Conservation (phyloP, 257 asterid species). For the Rehmannia glutinosa region DNA sequence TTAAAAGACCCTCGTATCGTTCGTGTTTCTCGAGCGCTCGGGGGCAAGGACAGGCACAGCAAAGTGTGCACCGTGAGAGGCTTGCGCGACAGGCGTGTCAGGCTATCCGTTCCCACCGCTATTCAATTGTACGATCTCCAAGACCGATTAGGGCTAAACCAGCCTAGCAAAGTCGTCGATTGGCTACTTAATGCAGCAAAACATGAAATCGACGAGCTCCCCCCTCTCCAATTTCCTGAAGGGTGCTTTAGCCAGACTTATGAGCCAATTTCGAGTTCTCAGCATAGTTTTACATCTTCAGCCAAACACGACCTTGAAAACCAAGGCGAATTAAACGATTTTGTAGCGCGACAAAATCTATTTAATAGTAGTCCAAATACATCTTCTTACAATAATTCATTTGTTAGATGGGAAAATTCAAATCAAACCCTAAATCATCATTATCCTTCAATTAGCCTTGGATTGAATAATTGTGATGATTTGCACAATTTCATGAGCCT, state of each 20-base stretch:
- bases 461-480: constrained; percentile 27
- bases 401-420: constrained; percentile 60
- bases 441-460: constrained; percentile 37
- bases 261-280: too few relatives aligned
- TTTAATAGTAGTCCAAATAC: too few relatives aligned
- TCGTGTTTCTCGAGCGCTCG: constrained; percentile 70
- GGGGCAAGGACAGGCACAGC: constrained; percentile 87
- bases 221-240: constrained; percentile 63
- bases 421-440: constrained; percentile 35
- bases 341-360: constrained; percentile 26
- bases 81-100: constrained; percentile 66
- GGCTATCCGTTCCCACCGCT: constrained; percentile 82
- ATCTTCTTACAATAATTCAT: constrained; percentile 32
- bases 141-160: constrained; percentile 71
- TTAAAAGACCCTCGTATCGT: constrained; percentile 72
- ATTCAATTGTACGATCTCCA: constrained; percentile 86
- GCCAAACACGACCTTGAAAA: constrained; percentile 21
- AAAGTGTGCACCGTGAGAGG: constrained; percentile 79
- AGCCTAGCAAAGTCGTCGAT: constrained; percentile 81
- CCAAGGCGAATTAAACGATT: constrained; percentile 22
- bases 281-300: too few relatives aligned
- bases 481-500: constrained; percentile 29
- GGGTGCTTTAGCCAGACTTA: too few relatives aligned
- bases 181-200: constrained; percentile 78
- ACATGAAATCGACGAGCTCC: constrained; percentile 63